Base-by-base conservation (phyloP, 2,329 filamentous ascomycete genomes). In the Pestalotiopsis sp. region DNA sequence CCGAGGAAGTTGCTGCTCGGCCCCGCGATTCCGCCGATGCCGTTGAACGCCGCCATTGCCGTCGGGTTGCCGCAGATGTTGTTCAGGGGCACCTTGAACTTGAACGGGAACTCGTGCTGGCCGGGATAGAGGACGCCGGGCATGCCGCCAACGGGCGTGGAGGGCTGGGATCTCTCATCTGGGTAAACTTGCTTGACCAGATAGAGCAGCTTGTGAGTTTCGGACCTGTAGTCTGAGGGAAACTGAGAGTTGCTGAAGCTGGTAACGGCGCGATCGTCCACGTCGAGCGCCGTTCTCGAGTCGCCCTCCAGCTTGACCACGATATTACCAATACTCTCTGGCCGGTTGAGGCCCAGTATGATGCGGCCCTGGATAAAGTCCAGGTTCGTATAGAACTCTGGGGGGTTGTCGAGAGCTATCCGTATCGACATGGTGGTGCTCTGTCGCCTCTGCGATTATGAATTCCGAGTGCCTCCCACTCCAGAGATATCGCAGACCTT, bases 251-350 rank as follows among this genome's bases (percentile, higher is more conserved):
- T 38, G 31, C 31, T 62, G 59, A 38, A 62, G 31, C n/a, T 31
- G 36, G 36, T 31, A 6, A 45, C 80, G 82, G 70, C 76, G 75
- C 82, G 70, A 73, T 76, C 73, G 74, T 88, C 81, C 71, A 87
- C 77, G 80, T 83, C 78, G 17, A 94, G 81, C 58, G 91, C 86
- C 4, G 92, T 95, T 71, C 86, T 87, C 62, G 90, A 90, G 81
- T 96, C 92, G 73, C 93, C 93, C 77, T 96, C 93, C 39, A 96
- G 88, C 83, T 96, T 96, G 75, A 95, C 92, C 49, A 93, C 85
- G 71, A 96, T 90, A 66, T 90, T 92, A 63, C 89, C 88, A 64
- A 95, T 86, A 68, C 87, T 85, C 78, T 95, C 93, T 66, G 92
- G 82, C 72, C 91, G 91, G 65, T 87, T 89, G 71, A 91, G 80